Evolutionary conservation across 257 asterid species (phyloP).

Genomic region (Solanum commersonii): DNA sequence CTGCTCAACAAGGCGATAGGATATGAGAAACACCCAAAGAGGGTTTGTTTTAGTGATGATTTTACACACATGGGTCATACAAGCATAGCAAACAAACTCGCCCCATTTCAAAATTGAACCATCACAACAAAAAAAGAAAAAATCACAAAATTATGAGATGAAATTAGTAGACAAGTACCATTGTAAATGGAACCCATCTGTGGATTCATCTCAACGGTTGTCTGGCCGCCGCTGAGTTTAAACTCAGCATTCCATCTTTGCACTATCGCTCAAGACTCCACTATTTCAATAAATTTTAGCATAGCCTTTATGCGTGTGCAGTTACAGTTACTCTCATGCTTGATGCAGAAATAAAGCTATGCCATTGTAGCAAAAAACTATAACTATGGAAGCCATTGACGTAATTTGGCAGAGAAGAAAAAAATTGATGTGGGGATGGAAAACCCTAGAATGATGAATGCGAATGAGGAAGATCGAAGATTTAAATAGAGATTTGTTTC

Average conservation of each 20-base stretch:
- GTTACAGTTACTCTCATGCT: neutral
- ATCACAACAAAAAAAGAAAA: neutral
- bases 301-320: slow-evolving; percentile 6
- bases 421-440: neutral
- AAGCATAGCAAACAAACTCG: neutral
- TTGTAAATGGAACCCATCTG: slow-evolving; percentile 5
- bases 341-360: neutral
- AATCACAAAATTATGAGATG: neutral
- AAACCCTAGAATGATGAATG: neutral
- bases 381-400: neutral
- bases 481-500: neutral
- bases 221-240: slow-evolving; percentile 29
- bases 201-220: slow-evolving; percentile 36
- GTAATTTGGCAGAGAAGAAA: too few species aligned
- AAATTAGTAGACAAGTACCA: slow-evolving; percentile 19
- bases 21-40: slow-evolving; percentile 42
- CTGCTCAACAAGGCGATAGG: slow-evolving; percentile 65
- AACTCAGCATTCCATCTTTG: slow-evolving; percentile 18
- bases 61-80: neutral
- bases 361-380: neutral
- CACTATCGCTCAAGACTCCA: slow-evolving; percentile 3
- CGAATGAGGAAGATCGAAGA: neutral
- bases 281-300: slow-evolving; percentile 1
- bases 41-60: slow-evolving; percentile 11
- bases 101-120: slow-evolving; percentile 9